phyloP scores from a whole-genome alignment of 257 asterid genomes.

The Nicotiana paniculata region DNA sequence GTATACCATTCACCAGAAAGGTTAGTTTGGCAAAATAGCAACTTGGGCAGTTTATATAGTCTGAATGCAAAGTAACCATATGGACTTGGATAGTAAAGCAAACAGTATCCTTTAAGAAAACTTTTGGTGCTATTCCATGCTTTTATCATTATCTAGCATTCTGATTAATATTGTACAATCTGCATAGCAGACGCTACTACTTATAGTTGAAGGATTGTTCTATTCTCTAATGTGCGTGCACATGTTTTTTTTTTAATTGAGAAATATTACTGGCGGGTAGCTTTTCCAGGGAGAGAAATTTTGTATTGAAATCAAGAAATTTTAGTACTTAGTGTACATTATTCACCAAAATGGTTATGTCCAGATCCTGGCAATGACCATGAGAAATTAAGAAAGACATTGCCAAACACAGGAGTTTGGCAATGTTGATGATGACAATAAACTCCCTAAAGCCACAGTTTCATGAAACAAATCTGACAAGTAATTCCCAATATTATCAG shows the following conservation, averaged over 20 bases:
- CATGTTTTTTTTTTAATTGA: no score
- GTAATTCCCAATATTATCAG: constrained; percentile 56
- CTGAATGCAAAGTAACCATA: background rate
- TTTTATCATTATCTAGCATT: background rate
- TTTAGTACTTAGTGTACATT: background rate
- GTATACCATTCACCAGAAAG: background rate
- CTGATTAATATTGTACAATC: background rate
- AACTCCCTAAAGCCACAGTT: constrained; percentile 16
- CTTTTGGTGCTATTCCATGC: background rate
- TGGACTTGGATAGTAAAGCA: background rate
- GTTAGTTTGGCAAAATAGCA: background rate
- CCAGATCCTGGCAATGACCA: background rate
- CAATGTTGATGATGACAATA: constrained; percentile 22
- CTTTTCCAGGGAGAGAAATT: background rate
- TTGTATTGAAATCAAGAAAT: background rate
- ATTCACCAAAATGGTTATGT: background rate
- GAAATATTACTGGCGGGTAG: no score
- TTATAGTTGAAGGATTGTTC: background rate
- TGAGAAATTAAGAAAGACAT: constrained; percentile 21
- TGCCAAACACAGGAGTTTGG: constrained; percentile 23
- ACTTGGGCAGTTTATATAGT: background rate
- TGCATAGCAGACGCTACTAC: background rate
- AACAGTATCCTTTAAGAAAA: background rate
- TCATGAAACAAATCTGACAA: constrained; percentile 54
- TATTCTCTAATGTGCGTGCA: background rate